phyloP scores from a whole-genome alignment of 768 basidiomycete genomes.

The Lactarius hengduanensis region DNA sequence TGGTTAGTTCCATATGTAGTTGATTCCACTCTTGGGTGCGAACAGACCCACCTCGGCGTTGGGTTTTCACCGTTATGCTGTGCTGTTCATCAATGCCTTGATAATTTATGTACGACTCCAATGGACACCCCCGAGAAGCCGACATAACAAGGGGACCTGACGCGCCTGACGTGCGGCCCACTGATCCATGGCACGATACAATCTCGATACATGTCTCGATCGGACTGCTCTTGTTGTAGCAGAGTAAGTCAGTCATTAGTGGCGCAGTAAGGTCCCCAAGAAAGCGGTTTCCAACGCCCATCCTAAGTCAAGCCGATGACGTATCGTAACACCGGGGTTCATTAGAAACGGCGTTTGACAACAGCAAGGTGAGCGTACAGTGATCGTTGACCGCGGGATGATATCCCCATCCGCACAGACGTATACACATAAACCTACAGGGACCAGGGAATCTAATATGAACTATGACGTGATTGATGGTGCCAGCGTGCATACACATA shows the following conservation, averaged over 20 bases:
- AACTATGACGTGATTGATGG: conserved; percentile 11
- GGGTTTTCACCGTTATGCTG: background rate
- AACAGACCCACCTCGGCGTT: background rate
- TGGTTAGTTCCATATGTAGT: background rate
- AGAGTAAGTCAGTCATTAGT: background rate
- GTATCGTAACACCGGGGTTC: background rate
- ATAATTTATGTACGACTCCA: background rate
- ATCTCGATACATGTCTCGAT: background rate
- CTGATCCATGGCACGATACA: background rate
- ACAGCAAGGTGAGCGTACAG: background rate
- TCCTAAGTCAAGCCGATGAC: background rate
- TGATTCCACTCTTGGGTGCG: conserved; percentile 2
- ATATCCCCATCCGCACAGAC: background rate
- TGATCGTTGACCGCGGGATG: background rate
- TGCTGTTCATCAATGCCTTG: background rate
- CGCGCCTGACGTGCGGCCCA: background rate
- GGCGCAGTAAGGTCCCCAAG: background rate
- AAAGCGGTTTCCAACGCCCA: background rate
- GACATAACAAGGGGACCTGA: background rate
- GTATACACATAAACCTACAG: background rate
- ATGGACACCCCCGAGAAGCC: background rate
- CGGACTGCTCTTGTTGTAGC: background rate
- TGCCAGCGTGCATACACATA: background rate
- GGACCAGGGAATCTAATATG: conserved; percentile 2
- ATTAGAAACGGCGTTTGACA: background rate